These are phyloP conservation scores for Calonectria pseudoturangicola DNA, from an alignment of 2,329 filamentous ascomycete genomes.

Conservation along the genomic window DNA sequence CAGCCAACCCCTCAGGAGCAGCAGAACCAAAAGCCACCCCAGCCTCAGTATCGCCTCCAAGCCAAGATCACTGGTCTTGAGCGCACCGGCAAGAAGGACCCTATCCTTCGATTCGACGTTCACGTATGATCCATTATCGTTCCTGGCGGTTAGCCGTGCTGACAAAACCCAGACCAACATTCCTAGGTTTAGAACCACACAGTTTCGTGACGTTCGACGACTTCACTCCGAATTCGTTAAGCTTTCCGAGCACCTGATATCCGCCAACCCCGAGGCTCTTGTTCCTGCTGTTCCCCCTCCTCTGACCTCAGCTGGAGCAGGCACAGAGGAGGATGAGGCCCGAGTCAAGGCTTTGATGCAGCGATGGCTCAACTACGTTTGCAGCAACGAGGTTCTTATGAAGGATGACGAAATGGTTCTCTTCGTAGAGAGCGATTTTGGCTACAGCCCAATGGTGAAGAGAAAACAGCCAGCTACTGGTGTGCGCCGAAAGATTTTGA, in stretches of 20 bases:
- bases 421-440: constrained; percentile 99
- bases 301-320: constrained; percentile 94
- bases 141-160: constrained; percentile 40
- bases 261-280: constrained; percentile 96
- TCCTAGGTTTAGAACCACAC: constrained; percentile 97
- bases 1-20: constrained; percentile 60
- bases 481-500: constrained; percentile 94
- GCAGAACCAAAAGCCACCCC: constrained; percentile 74
- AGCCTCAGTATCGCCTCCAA: constrained; percentile 88
- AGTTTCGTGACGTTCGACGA: constrained; percentile 97
- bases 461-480: constrained; percentile 98
- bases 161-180: constrained; percentile 86
- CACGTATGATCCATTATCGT: constrained; percentile 77
- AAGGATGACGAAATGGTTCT: constrained; percentile 97
- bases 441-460: constrained; percentile 95
- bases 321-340: constrained; percentile 95
- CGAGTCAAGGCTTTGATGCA: constrained; percentile 93
- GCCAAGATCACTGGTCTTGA: constrained; percentile 96
- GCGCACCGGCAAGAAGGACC: constrained; percentile 95
- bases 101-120: constrained; percentile 95
- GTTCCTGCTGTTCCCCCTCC: constrained; percentile 96
- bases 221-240: constrained; percentile 97
- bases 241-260: constrained; percentile 95
- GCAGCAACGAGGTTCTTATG: constrained; percentile 93
- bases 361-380: constrained; percentile 95